phyloP scores from a whole-genome alignment of 2,329 filamentous ascomycete species.

The Sphaerulina musiva region DNA sequence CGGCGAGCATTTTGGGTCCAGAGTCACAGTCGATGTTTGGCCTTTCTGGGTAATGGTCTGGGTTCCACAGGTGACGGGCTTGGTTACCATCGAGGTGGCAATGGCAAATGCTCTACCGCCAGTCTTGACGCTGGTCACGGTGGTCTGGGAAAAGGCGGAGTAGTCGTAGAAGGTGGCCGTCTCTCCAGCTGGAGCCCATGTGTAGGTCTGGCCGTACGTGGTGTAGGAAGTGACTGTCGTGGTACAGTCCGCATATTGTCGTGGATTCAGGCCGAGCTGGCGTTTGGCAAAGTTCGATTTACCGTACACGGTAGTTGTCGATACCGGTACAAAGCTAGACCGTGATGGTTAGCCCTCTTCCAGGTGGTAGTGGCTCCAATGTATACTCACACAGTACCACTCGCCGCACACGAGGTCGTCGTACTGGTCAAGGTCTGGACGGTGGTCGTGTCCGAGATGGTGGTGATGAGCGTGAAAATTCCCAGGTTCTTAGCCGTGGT shows the following conservation, averaged over 20 bases:
- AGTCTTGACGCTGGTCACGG: conserved; percentile 28
- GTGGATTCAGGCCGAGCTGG: conserved; percentile 17
- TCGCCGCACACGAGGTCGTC: conserved; percentile 21
- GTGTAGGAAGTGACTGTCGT: conserved; percentile 27
- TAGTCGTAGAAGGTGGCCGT: conserved; percentile 29
- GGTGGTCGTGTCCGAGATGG: conserved; percentile 27
- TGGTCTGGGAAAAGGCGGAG: conserved; percentile 27
- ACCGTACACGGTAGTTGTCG: conserved; percentile 24
- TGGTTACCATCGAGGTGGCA: conserved; percentile 24
- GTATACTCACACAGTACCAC: conserved; percentile 22
- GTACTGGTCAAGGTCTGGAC: conserved; percentile 27
- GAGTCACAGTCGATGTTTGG: conserved; percentile 24
- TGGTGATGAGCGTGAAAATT: conserved; percentile 26
- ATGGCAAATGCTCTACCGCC: conserved; percentile 30
- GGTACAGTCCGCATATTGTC: conserved; percentile 24
- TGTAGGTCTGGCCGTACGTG: conserved; percentile 28
- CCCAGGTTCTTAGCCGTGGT: conserved; percentile 26
- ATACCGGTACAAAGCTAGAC: conserved; percentile 11
- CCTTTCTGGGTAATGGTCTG: conserved; percentile 19
- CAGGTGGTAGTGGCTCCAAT: not conserved
- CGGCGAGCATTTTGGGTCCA: conserved; percentile 30
- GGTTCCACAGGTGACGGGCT: conserved; percentile 20
- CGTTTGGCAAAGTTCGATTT: conserved; percentile 16
- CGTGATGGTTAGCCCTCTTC: conserved; percentile 3
- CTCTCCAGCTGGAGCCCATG: conserved; percentile 20